Evolutionary conservation across 495 filamentous ascomycete species (phyloP), one percentile per base, ranked within the genome.

Genomic region (Penicillium herquei): DNA sequence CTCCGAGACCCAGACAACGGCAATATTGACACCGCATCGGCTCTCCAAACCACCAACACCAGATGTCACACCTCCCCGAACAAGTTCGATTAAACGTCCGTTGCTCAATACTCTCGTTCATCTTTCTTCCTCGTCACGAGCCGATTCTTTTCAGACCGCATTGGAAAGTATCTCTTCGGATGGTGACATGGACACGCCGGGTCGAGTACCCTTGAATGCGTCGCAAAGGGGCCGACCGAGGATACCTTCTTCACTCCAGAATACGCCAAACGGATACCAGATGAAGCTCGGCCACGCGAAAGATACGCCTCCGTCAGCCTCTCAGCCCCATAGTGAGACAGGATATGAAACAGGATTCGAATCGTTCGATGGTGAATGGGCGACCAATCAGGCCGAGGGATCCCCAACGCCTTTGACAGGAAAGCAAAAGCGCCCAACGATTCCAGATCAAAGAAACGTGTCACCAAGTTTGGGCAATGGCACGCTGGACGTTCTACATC

Each of bases 121-220:
- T 40, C 56, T 67, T 6, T 73, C 76, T 6, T 69, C 64, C 12
- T 78, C 78, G 3, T 78, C 86, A 41, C 81, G 84, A 14, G 77
- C 84, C 17, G 85, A 90, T 31, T 91, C 88, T 3, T 92, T 90
- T 61, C 83, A 76, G 54, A 92, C 89, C 0, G 88, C 89, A 11
- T 77, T 71, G 18, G 89, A 92, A 65, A 81, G 75, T 9, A 74
- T 79, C 18, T 83, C 80, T 3, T 84, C 85, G 0, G 86, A 88
- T 51, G 83, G 80, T 34, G 86, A 87, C 30, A 82, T 80, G 3
- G 72, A 82, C 34, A 76, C 77, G 1, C 75, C 80, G 4, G 63
- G 64, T 51, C 82, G 45, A 33, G 79, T 81, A 33, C 58, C 67
- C 17, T 67, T 57, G 39, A 62, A 62, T 2, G 40, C 59, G 7